Conservation (phyloP, 2,329 filamentous ascomycete genomes). For the Tolypocladium inflatum region DNA sequence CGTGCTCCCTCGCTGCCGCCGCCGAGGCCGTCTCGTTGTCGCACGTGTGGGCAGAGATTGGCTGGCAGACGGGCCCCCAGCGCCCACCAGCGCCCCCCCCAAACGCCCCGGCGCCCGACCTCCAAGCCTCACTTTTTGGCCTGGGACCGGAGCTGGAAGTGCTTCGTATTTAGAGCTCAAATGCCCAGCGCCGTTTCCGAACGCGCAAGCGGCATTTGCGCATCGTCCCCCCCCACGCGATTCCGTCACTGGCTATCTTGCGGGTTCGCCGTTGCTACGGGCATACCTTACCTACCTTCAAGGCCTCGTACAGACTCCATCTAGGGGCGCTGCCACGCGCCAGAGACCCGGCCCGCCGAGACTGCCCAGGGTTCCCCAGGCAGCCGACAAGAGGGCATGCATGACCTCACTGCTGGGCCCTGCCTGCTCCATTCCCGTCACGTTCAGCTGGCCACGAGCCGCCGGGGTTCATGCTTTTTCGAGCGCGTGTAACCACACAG, state of each 20-base stretch:
- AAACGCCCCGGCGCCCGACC: too few species aligned
- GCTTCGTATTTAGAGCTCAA: too few species aligned
- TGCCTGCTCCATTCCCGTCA: neutral
- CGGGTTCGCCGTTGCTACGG: neutral
- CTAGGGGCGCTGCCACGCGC: neutral
- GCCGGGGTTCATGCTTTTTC: neutral
- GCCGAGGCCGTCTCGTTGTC: constrained; percentile 6
- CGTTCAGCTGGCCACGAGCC: neutral
- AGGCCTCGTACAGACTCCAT: neutral
- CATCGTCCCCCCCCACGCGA: neutral
- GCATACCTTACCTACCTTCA: too few species aligned
- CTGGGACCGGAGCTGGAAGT: too few species aligned
- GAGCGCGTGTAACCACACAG: neutral
- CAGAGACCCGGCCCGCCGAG: neutral
- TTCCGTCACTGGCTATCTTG: neutral
- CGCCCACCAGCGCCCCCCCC: too few species aligned
- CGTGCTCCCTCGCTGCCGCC: neutral
- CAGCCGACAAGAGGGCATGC: neutral
- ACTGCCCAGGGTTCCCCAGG: neutral
- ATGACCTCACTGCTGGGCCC: neutral
- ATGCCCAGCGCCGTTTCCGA: too few species aligned
- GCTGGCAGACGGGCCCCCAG: neutral
- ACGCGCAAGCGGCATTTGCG: too few species aligned
- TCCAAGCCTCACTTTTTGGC: too few species aligned
- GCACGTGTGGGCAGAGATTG: constrained; percentile 12